Evolutionary conservation across 257 asterid genomes (phyloP), one percentile per base, ranked within the genome.

Genomic region (Datura wrightii): DNA sequence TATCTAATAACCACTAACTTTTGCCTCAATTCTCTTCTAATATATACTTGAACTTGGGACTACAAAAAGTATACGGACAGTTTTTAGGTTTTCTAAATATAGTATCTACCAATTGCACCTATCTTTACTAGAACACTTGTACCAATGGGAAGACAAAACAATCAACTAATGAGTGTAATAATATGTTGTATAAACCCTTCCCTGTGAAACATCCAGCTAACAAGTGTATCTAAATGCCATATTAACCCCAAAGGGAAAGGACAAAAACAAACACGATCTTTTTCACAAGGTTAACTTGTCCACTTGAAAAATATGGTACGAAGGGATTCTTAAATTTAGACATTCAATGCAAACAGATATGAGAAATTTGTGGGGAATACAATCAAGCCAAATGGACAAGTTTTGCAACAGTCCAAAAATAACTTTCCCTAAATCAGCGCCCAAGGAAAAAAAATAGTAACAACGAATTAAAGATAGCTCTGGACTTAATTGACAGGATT

Each of bases 81-180:
- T 50, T 48, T 76, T 50, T 48, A 50, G 7, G 42, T 48, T 50
- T 76, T 76, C 44, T 24, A 48, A 46, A 50, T 48, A 24, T 50
- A 50, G 4, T 34, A 76, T 76, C 82, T 76, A 46, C 44, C 80
- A 48, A 42, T 44, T 71, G 56, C 80, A 71, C 55, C 80, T 46
- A 46, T 5, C 59, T n/a, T 72, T 46, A 46, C 41, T 48, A 6
- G 59, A 46, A 10, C 4, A 72, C 59, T 44, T 72, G n/a, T 44
- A 46, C 18, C 59, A 46, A 72, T 46, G 55, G 59, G 80, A 66
- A 46, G 58, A 72, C 58, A 24, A 72, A 44, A 39, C 31, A 69
- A 37, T 3, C 78, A 69, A 69, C 31, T 39, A 39, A 41, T 8
- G 14, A 69, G 53, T 69, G 15, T 39, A 69, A 39, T 63, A 65